A percentile compares a stretch with the other conserved stretches of the same genome.
phyloP scores from a whole-genome alignment of 1,139 yeast species.

The Scheffersomyces insectosa region DNA sequence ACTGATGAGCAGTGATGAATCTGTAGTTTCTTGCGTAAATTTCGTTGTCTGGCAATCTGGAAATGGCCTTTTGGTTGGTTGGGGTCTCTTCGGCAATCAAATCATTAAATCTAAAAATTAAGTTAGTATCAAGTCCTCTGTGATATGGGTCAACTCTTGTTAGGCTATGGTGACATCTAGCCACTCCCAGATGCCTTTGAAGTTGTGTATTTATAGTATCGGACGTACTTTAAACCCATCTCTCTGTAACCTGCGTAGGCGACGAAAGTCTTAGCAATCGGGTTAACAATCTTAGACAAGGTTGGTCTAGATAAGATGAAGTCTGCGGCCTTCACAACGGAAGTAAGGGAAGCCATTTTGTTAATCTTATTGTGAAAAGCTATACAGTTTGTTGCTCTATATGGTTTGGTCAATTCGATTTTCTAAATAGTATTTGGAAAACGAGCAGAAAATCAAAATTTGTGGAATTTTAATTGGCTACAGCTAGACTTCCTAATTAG shows the following conservation, averaged over 20 bases:
- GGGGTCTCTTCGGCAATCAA: constrained; percentile 85
- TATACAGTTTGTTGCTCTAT: neutral
- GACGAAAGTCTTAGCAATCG: constrained; percentile 74
- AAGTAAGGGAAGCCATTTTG: constrained; percentile 72
- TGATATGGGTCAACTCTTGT: too few relatives aligned
- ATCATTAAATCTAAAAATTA: constrained; percentile 64
- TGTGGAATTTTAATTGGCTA: constrained; percentile 14
- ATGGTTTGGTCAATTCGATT: neutral
- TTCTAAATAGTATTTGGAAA: too few relatives aligned
- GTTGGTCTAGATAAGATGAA: constrained; percentile 79
- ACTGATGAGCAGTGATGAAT: constrained; percentile 88
- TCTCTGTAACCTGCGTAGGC: constrained; percentile 88
- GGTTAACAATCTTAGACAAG: constrained; percentile 72
- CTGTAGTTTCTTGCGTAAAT: constrained; percentile 91
- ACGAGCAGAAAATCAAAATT: constrained; percentile 11
- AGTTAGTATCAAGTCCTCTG: constrained; percentile 16
- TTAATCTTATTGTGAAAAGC: neutral
- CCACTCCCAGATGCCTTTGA: too few relatives aligned
- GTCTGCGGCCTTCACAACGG: constrained; percentile 80
- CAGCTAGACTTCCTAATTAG: constrained; percentile 9
- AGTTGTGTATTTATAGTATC: neutral
- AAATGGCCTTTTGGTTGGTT: constrained; percentile 79
- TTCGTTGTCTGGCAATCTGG: constrained; percentile 82
- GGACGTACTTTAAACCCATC: constrained; percentile 72
- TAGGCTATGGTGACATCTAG: neutral